These are phyloP conservation scores for Fusarium mangiferae DNA, from an alignment of 2,329 filamentous ascomycete genomes.

Conservation along the genomic window DNA sequence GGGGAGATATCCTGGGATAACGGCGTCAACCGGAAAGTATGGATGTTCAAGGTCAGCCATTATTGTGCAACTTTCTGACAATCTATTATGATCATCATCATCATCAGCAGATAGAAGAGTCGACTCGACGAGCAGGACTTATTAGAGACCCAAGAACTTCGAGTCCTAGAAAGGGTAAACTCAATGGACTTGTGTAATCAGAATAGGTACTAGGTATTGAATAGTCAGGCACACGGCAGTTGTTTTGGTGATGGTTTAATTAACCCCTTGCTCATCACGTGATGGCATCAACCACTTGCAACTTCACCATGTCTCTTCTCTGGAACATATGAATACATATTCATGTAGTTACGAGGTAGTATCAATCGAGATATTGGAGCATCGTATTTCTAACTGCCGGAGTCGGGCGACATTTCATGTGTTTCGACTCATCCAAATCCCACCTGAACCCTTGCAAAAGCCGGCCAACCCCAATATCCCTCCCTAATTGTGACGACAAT, in stretches of 20 bases:
- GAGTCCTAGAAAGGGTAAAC: not conserved
- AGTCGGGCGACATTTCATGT: not conserved
- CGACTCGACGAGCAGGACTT: too few species aligned
- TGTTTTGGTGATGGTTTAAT: not conserved
- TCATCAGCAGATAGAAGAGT: not conserved
- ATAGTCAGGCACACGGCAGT: not conserved
- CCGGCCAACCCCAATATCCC: too few species aligned
- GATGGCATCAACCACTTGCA: not conserved
- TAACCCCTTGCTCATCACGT: constrained; percentile 15
- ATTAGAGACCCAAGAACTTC: not conserved
- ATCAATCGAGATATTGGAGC: not conserved
- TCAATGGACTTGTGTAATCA: not conserved
- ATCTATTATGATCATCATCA: not conserved
- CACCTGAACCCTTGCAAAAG: not conserved
- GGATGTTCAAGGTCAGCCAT: constrained; percentile 52
- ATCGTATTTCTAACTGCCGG: not conserved
- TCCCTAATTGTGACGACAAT: not conserved
- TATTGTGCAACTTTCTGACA: not conserved
- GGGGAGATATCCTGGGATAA: constrained; percentile 57
- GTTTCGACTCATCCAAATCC: not conserved
- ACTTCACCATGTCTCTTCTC: not conserved
- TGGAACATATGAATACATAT: not conserved
- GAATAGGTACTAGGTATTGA: not conserved
- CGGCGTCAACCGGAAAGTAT: constrained; percentile 59
- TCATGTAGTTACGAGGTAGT: not conserved